Percentiles rank a stretch among this genome's conserved stretches.
These are phyloP conservation scores for Sordaria brevicollis DNA, from an alignment of 495 filamentous ascomycete species.

Conservation along the genomic window DNA sequence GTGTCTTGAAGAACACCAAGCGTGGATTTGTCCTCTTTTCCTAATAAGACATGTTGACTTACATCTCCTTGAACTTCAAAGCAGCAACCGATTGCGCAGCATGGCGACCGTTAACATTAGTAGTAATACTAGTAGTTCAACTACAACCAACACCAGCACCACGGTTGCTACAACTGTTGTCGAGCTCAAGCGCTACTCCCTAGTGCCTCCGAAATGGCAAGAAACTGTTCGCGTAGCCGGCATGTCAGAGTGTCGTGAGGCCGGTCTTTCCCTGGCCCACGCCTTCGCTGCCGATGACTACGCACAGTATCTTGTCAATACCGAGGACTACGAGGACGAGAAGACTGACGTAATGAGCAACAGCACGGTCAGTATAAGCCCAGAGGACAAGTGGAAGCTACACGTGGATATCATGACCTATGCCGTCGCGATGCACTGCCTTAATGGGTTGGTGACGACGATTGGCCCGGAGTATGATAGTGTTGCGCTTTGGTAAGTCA, in stretches of 20 bases:
- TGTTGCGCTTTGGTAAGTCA: conserved; percentile 66
- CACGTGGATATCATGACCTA: conserved; percentile 66
- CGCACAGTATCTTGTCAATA: conserved; percentile 59
- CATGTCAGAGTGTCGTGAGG: conserved; percentile 54
- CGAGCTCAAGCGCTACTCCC: conserved; percentile 36
- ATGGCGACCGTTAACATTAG: conserved; percentile 25
- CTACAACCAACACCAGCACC: background rate
- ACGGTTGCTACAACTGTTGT: conserved; percentile 17
- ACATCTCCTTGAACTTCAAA: background rate
- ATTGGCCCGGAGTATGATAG: conserved; percentile 64
- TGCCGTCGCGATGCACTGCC: conserved; percentile 58
- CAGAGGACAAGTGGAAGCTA: conserved; percentile 60
- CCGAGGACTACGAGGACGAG: conserved; percentile 46
- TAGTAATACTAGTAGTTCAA: conserved; percentile 11
- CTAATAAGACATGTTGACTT: background rate
- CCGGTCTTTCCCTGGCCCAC: conserved; percentile 56
- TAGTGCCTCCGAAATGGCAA: conserved; percentile 36
- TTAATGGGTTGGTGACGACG: conserved; percentile 59
- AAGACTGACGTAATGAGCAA: background rate
- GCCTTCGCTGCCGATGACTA: conserved; percentile 69
- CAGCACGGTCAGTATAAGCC: background rate
- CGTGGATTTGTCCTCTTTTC: too few species aligned
- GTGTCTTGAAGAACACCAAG: too few species aligned
- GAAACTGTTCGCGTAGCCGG: conserved; percentile 47
- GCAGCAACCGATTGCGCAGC: conserved; percentile 10